Evolutionary conservation across 148 eudicot species (phyloP).

Genomic region (Oxyria digyna): DNA sequence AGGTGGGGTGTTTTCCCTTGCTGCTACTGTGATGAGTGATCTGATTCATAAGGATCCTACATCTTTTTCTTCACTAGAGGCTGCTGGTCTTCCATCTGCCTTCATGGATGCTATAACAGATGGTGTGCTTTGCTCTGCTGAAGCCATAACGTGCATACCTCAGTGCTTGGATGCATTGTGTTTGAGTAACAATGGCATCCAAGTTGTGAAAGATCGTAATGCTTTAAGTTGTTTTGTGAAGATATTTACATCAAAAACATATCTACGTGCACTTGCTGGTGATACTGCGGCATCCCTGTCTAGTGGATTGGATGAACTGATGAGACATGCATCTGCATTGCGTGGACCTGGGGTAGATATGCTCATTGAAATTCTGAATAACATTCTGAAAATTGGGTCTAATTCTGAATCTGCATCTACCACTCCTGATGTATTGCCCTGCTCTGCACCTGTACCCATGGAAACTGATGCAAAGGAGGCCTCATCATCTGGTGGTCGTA

Average conservation of each 20-base stretch:
- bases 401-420: conserved; percentile 35
- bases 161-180: conserved; percentile 97
- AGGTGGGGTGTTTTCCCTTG: conserved; percentile 92
- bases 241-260: conserved; percentile 74
- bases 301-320: conserved; percentile 88
- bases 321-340: conserved; percentile 83
- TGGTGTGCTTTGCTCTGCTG: conserved; percentile 85
- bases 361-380: conserved; percentile 74
- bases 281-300: conserved; percentile 83
- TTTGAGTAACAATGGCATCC: conserved; percentile 80
- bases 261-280: conserved; percentile 72
- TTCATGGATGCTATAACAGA: conserved; percentile 87
- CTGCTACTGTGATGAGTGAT: conserved; percentile 92
- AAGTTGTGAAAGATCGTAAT: conserved; percentile 79
- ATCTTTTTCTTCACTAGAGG: conserved; percentile 71
- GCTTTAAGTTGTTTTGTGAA: conserved; percentile 94
- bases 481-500: conserved; percentile 27
- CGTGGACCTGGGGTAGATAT: conserved; percentile 90
- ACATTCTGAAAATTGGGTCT: conserved; percentile 59
- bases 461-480: conserved; percentile 65
- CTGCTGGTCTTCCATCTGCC: conserved; percentile 83
- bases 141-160: conserved; percentile 93
- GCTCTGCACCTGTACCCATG: conserved; percentile 61
- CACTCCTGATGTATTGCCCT: conserved; percentile 30
- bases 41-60: conserved; percentile 96